Base-by-base conservation (phyloP, 805 yeast species). In the Candida parachauliodes region DNA sequence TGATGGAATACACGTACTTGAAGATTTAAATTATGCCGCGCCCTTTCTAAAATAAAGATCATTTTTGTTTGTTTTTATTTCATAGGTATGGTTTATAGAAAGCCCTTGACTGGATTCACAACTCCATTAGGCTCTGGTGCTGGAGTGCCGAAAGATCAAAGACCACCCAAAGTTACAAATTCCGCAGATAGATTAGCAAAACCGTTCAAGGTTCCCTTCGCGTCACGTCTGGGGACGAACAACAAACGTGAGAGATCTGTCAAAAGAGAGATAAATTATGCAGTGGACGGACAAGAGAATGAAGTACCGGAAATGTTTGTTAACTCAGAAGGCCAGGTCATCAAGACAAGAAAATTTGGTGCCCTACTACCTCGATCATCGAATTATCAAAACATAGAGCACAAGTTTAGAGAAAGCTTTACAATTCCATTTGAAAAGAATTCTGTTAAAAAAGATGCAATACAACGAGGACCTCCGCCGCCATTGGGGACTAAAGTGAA, bases 401-500 rank as follows among this genome's bases (percentile, higher is more conserved):
- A 43, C 9, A 70, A 60, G 32, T 55, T 77, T 23, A 58, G 59
- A 23, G 41, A 46, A 27, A 37, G 73, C n/a, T 84, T 84, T 56
- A 60, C 65, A 1, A 79, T 81, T 4, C 94, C 94, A 1, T 65
- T 83, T 38, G 69, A 68, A 17, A 67, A 66, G 25, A 47, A 43
- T 16, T 56, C 50, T 26, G 55, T 54, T 18, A 60, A 60, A 36
- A 60, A 58, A 24, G 59, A 63, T 30, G 63, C 57, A 30, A 46
- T 50, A 18, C 44, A 30, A 41, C 51, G 47, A 34, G 60, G 69
- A 34, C 73, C 88, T 1, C 89, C 95, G 0, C 86, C 94, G 0
- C 85, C 95, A 0, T 66, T 91, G 42, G 98, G 98, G 0, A 88
- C 88, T 41, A 76, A 83, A 44, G 75, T 83, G 26, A 76, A 78